Base-by-base conservation (phyloP, 192 early-diverging fungal genomes). In the Gryganskiella cystojenkinii region DNA sequence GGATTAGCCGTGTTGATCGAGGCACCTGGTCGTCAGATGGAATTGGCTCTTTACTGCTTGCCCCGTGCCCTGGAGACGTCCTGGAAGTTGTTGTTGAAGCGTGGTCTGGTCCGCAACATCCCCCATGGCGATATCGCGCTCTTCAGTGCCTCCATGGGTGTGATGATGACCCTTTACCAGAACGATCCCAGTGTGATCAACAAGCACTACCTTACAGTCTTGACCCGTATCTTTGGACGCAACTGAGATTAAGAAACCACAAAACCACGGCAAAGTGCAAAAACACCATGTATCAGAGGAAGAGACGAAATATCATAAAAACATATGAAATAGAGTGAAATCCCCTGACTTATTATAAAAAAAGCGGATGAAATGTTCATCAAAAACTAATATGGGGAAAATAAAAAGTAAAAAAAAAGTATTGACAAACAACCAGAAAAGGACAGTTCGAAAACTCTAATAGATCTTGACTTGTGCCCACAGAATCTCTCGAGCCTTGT, bases 31-130 rank as follows among this genome's bases (percentile, higher is more conserved):
- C 86, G 91, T 37, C 89, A 88, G 44, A 62, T 90, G 71, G 95
- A 97, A 68, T 81, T 97, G 40, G 93, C 87, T 15, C 80, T 97
- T 73, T 97, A 97, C 70, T 93, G 91, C 67, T 71, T 95, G 30
- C 87, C 95, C 45, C 87, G 95, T 43, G 93, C 93, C 0, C 47
- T 95, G 33, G 93, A 93, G 70, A 83, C 86, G 8, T 69, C 82
- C 8, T 95, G 93, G 93, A 86, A 88, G 13, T 19, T 78, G 37
- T 15, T 86, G 50, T 81, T 90, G 31, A 83, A 86, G 56, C 80
- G 76, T 42, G 87, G 89, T 11, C 79, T 86, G 70, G 89, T 86
- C 58, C 76, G 67, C 33, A 86, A 90, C 53, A 81, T 93, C 19
- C 85, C 83, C 22, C 81, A 90, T 64, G 93, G 91, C 1, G 94